Evolutionary conservation across 495 filamentous ascomycete species (phyloP), one percentile per base, ranked within the genome.

Genomic region (Apodospora peruviana): DNA sequence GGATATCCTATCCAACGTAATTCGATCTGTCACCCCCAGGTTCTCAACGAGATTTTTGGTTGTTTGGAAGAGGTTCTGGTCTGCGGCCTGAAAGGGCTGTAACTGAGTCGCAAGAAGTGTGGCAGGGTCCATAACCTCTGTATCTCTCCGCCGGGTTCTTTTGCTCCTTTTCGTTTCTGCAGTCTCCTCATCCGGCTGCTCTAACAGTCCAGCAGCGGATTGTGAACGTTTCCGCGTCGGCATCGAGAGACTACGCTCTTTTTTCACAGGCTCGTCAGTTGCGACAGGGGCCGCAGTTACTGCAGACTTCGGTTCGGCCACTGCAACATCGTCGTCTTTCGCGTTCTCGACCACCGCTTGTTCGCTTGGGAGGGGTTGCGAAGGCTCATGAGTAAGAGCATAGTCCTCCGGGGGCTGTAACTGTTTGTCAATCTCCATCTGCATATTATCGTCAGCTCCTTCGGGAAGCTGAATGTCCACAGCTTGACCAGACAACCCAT

Each of bases 111-210:
- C 83, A 47, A 83, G 81, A 48, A 87, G 81, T 10, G 81, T 85
- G n/a, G 76, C 74, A 25, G 81, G 78, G 49, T 91, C 85, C 52
- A 84, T 75, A 4, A 66, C 77, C 19, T 88, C 87, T 4, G 83
- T 86, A 42, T 91, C 89, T 29, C 89, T 78, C 22, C 87, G 84
- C 51, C 88, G 79, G 22, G 87, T 88, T 40, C 91, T 78, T 59
- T 91, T 91, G 68, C 88, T 94, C 57, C 89, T 81, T 57, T 84
- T 80, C 39, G 86, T 77, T 4, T 83, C 79, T 8, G 75, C 79
- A 50, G 86, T 66, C 37, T 79, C 76, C 24, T 81, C 77, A 19
- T 79, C 76, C 10, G 45, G 64, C 1, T 61, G 66, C 12, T 83
- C 81, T 0, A 70, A 68, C 18, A 86, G 61, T 0, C 81, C 82